phyloP scores from a whole-genome alignment of 2,329 filamentous ascomycete species.

The Mycosphaerelloides madeirae region DNA sequence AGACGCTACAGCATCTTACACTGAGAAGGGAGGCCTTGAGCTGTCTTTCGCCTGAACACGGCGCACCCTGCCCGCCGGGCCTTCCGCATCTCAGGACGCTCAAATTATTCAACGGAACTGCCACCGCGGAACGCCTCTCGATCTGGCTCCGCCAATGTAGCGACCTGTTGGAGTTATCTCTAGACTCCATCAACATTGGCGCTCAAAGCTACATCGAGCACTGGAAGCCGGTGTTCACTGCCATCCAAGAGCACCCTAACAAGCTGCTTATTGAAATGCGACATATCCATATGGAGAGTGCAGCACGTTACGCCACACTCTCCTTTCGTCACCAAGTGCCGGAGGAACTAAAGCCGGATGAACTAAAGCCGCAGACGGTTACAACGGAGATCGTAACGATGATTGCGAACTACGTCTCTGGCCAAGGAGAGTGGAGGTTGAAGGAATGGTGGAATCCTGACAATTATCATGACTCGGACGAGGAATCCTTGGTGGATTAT shows the following conservation, averaged over 20 bases:
- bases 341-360: background rate
- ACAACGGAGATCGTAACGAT: background rate
- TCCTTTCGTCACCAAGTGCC: background rate
- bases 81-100: background rate
- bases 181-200: background rate
- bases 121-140: background rate
- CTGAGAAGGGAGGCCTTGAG: background rate
- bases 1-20: background rate
- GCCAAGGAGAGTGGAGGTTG: constrained; percentile 1
- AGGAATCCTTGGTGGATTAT: background rate
- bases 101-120: background rate
- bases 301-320: background rate
- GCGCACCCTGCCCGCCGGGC: background rate
- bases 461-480: background rate
- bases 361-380: background rate
- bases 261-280: background rate
- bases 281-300: background rate
- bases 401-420: constrained; percentile 1
- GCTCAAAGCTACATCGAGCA: background rate
- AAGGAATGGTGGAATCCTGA: background rate
- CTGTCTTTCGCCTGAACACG: background rate
- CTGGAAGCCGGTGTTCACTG: constrained; percentile 2
- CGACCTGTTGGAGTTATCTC: background rate
- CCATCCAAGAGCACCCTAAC: constrained; percentile 1
- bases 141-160: background rate